Evolutionary conservation across 768 basidiomycete genomes (phyloP).

Genomic region (Tylopilus subfusipes): DNA sequence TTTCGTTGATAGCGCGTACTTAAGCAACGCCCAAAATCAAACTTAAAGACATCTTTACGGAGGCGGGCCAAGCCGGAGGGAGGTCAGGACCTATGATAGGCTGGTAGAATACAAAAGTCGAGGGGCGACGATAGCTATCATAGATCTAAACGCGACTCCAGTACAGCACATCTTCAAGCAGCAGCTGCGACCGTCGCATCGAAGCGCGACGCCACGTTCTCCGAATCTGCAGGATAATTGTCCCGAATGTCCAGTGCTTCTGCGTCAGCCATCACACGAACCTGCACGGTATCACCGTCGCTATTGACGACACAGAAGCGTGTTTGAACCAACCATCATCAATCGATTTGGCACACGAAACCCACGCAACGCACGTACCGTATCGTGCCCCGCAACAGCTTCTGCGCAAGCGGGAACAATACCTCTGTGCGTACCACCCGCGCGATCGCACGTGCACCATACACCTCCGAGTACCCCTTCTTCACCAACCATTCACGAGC

Average conservation of each 20-base stretch:
- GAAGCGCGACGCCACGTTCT: not conserved
- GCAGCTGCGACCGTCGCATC: not conserved
- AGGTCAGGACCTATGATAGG: no score
- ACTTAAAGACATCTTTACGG: no score
- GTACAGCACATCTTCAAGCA: not conserved
- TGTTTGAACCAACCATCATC: not conserved
- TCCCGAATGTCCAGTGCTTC: slow-evolving; percentile 53
- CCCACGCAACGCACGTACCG: slow-evolving; percentile 39
- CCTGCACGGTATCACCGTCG: slow-evolving; percentile 62
- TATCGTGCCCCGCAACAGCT: slow-evolving; percentile 75
- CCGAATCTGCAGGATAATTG: slow-evolving; percentile 53
- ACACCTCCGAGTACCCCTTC: slow-evolving; percentile 78
- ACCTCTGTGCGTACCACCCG: slow-evolving; percentile 82
- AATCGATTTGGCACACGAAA: not conserved
- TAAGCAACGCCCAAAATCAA: no score
- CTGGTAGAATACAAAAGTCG: no score
- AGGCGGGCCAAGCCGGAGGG: no score
- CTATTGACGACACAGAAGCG: slow-evolving; percentile 23
- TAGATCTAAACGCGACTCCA: no score
- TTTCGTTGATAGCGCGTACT: not conserved
- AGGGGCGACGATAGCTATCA: not conserved
- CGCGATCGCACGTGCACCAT: slow-evolving; percentile 86
- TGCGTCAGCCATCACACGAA: slow-evolving; percentile 45
- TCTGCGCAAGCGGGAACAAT: slow-evolving; percentile 77
- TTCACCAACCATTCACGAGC: slow-evolving; percentile 68